Evolutionary conservation across 2,329 filamentous ascomycete species (phyloP), one percentile per base, ranked within the genome.

Genomic region (Talaromyces atroroseus): DNA sequence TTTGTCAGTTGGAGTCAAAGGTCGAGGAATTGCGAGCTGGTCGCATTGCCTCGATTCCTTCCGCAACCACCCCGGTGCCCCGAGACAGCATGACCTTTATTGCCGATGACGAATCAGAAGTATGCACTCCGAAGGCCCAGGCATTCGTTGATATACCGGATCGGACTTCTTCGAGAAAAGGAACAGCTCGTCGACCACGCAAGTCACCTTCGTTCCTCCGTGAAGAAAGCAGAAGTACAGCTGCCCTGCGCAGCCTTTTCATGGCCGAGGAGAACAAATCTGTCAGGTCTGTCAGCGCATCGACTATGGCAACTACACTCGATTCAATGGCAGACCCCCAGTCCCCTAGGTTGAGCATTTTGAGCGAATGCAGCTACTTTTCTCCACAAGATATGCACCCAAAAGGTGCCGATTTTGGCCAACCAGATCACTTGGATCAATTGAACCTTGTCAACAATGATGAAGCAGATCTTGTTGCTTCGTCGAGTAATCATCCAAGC

Each of bases 301-400:
- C 70, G 18, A 70, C 72, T 2, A 68, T 66, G 52, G 68, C 66
- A 12, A 69, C 71, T 36, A 74, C 71, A 51, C 62, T 68, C 38
- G 63, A 72, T 44, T 73, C 72, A n/a, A 62, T 59, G 1, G 52
- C 61, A 5, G 69, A 73, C n/a, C 66, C 68, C 0, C 66, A 64
- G 32, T 76, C 73, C 7, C 74, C 74, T 2, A 66, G 74, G 49
- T 63, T 76, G 8, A 77, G 74, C 56, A 68, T 73, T 20, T 64
- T 77, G 1, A 77, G 74, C 49, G 74, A 77, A 61, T 76, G 74
- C 60, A 76, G 74, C 53, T 73, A 76, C 58, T 61, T 76, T 16
- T 66, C 68, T 42, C 65, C 69, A 1, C 63, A 66, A 12, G 70
- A 69, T n/a, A 63, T 63, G 16, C 60, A 58, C 6, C 62, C 60